phyloP scores from a whole-genome alignment of 108 stramenopile species.

The Aurantiochytrium sp. region DNA sequence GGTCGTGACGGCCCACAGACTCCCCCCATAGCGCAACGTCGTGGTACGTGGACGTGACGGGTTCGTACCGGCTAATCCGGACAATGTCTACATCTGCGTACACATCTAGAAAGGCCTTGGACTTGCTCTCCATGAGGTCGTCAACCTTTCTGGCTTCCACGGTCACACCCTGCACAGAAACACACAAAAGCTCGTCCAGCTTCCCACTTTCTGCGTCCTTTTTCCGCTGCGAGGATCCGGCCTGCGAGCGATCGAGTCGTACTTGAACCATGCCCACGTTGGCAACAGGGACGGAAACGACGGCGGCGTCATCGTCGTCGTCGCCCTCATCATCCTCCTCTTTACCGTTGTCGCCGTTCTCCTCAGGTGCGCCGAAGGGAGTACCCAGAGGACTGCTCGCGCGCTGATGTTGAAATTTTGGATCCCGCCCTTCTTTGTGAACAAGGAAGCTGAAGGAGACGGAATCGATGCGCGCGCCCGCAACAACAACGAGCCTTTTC shows the following conservation, averaged over 20 bases:
- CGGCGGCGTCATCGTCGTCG: not conserved
- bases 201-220: not conserved
- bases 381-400: too few species aligned
- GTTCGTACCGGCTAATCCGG: not conserved
- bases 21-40: constrained; percentile 25
- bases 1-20: not conserved
- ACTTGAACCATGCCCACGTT: constrained; percentile 10
- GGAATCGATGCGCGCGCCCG: not conserved
- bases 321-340: not conserved
- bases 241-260: not conserved
- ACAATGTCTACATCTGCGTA: not conserved
- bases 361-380: too few species aligned
- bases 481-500: not conserved
- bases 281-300: not conserved
- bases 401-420: too few species aligned
- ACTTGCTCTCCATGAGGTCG: not conserved
- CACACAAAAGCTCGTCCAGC: not conserved
- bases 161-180: not conserved
- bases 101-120: not conserved
- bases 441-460: not conserved
- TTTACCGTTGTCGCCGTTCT: not conserved
- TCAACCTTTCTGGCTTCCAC: not conserved
- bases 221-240: not conserved
- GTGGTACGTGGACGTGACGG: not conserved
- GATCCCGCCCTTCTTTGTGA: not conserved